Evolutionary conservation across 805 yeast genomes (phyloP), one percentile per base, ranked within the genome.

Genomic region (Candida piceae): DNA sequence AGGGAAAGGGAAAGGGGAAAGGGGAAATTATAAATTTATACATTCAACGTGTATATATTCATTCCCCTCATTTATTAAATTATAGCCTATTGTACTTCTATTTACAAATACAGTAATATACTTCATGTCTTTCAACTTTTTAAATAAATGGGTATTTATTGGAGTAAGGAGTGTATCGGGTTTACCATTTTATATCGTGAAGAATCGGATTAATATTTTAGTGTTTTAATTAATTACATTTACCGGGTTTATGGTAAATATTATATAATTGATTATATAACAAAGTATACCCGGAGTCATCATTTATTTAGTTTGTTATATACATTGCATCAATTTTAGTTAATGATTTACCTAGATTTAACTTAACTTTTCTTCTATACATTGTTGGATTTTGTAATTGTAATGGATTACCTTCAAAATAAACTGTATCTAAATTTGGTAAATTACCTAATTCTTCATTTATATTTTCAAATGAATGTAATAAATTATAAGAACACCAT

Each of bases 271-370:
- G n/a, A n/a, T n/a, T n/a, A n/a, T n/a, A n/a, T n/a, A n/a, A n/a
- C n/a, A n/a, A n/a, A n/a, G n/a, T n/a, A n/a, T n/a, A n/a, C n/a
- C n/a, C n/a, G n/a, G n/a, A n/a, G n/a, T n/a, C n/a, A n/a, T n/a
- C n/a, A n/a, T n/a, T n/a, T n/a, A n/a, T n/a, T n/a, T 15, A 26
- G 9, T 21, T 31, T 39, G 41, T 36, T 32, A 59, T 22, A 32
- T 80, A 89, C 17, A 95, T 82, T 9, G 98, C 97, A 64, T 93
- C 99, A 38, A 93, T 86, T 64, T 93, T 94, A 30, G 72, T 62
- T 31, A 93, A 63, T 8, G 80, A 72, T 0, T 82, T 78, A 2
- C 84, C 85, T 41, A 90, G 67, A 41, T 80, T 73, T 50, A 93
- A 67, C 46, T 75, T 76, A 32, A 93, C 56, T 57, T 93, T 93